These are phyloP conservation scores for Lipomyces starkeyi DNA, from an alignment of 805 yeast genomes.

Conservation along the genomic window DNA sequence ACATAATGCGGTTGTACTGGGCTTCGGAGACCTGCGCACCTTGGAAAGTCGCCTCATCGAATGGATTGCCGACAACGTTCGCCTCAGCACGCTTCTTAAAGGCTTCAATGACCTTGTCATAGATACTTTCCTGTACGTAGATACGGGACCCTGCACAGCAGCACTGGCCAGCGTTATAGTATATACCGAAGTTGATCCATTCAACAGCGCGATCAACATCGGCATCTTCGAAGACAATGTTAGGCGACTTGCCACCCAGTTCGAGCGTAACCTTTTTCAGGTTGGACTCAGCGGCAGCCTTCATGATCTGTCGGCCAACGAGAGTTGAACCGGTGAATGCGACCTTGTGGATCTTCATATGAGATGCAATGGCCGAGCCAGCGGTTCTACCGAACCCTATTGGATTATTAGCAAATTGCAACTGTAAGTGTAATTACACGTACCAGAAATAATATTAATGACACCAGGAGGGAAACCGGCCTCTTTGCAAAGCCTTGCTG, in stretches of 20 bases:
- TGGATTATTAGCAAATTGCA: no score
- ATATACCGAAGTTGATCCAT: slow-evolving; percentile 79
- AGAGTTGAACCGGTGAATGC: slow-evolving; percentile 95
- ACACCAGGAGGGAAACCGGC: slow-evolving; percentile 95
- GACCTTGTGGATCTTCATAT: slow-evolving; percentile 75
- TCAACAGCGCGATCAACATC: slow-evolving; percentile 75
- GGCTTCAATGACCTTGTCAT: slow-evolving; percentile 72
- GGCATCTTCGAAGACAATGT: slow-evolving; percentile 84
- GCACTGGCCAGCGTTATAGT: slow-evolving; percentile 92
- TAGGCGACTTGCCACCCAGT: slow-evolving; percentile 95
- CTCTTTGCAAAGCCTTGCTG: slow-evolving; percentile 69
- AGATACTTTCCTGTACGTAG: slow-evolving; percentile 81
- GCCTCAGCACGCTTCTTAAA: slow-evolving; percentile 61
- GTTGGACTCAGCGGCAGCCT: slow-evolving; percentile 75
- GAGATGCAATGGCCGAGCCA: slow-evolving; percentile 79
- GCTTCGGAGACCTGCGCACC: slow-evolving; percentile 88
- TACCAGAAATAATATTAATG: slow-evolving; percentile 75
- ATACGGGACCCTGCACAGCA: slow-evolving; percentile 94
- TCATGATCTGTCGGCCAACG: slow-evolving; percentile 82
- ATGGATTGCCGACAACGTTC: slow-evolving; percentile 76
- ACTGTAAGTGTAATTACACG: neutral
- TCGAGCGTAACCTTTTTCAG: slow-evolving; percentile 91
- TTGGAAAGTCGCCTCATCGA: slow-evolving; percentile 74
- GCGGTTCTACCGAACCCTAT: slow-evolving; percentile 79
- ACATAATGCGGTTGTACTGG: slow-evolving; percentile 78